phyloP scores from a whole-genome alignment of 306 rosid species.

The Argentina anserina region DNA sequence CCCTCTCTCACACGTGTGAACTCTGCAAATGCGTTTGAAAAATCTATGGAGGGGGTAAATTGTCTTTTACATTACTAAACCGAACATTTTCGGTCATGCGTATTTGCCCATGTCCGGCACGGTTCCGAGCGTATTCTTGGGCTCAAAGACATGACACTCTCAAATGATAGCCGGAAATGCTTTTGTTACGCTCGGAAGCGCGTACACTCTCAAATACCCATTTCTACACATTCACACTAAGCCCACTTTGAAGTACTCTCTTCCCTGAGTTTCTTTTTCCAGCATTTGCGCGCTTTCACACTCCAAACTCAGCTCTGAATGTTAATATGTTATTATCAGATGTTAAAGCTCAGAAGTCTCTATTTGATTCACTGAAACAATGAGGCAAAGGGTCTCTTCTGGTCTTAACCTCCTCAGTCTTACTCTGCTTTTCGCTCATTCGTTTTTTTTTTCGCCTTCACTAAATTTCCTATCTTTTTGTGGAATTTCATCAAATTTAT shows the following conservation, averaged over 20 bases:
- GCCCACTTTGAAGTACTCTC: neutral
- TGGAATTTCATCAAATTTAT: neutral
- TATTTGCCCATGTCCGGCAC: too few species aligned
- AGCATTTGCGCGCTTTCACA: too few species aligned
- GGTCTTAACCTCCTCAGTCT: conserved; percentile 24
- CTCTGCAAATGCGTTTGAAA: too few species aligned
- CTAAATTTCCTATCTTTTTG: neutral
- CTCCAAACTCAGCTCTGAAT: neutral
- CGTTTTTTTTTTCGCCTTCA: neutral
- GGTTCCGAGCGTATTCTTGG: too few species aligned
- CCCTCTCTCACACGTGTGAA: conserved; percentile 18
- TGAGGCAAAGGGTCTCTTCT: conserved; percentile 30
- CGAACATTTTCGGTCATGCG: too few species aligned
- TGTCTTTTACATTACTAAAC: too few species aligned
- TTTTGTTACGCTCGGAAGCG: too few species aligned
- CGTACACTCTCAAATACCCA: too few species aligned
- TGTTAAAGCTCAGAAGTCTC: conserved; percentile 4
- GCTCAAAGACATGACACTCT: too few species aligned
- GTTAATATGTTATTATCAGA: neutral
- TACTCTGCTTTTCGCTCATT: conserved; percentile 23
- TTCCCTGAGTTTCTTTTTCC: too few species aligned
- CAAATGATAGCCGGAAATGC: too few species aligned
- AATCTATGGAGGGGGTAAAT: too few species aligned
- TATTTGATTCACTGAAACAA: conserved; percentile 13
- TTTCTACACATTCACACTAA: neutral